Base-by-base conservation (phyloP, 306 rosid genomes). In the Cucurbita pepo region DNA sequence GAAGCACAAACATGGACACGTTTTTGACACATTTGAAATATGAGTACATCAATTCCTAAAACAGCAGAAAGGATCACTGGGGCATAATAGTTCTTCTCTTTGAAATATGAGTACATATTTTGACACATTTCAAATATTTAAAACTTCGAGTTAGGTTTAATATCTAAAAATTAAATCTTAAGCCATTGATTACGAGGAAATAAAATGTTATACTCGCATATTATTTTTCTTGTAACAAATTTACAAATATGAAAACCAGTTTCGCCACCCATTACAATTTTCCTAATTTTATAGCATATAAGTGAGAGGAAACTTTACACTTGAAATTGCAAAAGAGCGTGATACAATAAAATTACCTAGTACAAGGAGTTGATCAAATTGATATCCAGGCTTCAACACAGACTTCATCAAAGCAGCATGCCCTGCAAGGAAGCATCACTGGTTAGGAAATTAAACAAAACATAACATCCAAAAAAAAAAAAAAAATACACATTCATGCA, bases 331-430 rank as follows among this genome's bases (percentile, higher is more conserved):
- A 53, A 54, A 36, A 10, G 16, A 12, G 34, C 52, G 18, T 45
- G 47, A 58, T 60, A 76, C 63, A 60, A 76, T 50, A 73, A 52
- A 66, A 25, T n/a, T 86, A 90, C 98, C 98, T 80, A 94, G 75
- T 51, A 91, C 88, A 85, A 94, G 78, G 47, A 94, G 87, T 62
- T 83, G 82, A 79, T 94, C 96, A 80, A 94, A 91, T 74, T 79
- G 87, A 85, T 86, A 86, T 52, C 96, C 97, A 73, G 97, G 92
- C 80, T 91, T 91, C 86, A 94, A 79, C n/a, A 79, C 77, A 15
- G 95, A 81, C 83, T 83, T 87, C 87, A 91, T 77, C 81, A 64
- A 34, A 62, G 81, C 60, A 76, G 96, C 96, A 77, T 86, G 92
- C 44, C 77, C 97, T 93, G 86, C 78, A 87, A 56, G 79, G 54